Evolutionary conservation across 2,329 filamentous ascomycete genomes (phyloP).

Genomic region (Chalaropsis ovoidea): DNA sequence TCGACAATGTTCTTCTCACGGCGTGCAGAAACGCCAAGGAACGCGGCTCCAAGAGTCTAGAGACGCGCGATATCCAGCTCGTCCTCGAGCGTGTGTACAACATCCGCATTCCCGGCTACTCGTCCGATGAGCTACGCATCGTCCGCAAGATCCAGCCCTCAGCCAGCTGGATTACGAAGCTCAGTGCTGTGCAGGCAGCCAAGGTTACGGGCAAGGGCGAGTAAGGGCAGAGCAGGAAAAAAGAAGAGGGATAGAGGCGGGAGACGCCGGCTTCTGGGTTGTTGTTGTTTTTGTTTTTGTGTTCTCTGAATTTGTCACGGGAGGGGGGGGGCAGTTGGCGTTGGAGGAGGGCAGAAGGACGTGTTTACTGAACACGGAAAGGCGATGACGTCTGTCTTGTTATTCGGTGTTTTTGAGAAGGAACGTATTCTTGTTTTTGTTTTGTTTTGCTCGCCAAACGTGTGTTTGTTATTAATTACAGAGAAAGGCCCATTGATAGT

Average conservation of each 20-base stretch:
- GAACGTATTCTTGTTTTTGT: not conserved
- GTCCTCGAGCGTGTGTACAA: conserved; percentile 79
- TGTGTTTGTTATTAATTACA: no score
- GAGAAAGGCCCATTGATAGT: no score
- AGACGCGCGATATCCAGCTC: conserved; percentile 77
- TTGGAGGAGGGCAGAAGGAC: not conserved
- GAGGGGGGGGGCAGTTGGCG: not conserved
- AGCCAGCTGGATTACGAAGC: conserved; percentile 85
- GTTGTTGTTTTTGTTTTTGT: not conserved
- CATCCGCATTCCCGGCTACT: conserved; percentile 87
- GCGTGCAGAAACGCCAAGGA: conserved; percentile 91
- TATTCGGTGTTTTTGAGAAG: no score
- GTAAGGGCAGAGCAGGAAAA: conserved; percentile 53
- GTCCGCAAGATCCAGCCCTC: conserved; percentile 89
- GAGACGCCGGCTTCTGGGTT: not conserved
- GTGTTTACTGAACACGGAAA: not conserved
- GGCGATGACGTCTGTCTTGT: no score
- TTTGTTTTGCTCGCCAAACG: not conserved
- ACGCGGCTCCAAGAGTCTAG: conserved; percentile 77
- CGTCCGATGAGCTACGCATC: conserved; percentile 84
- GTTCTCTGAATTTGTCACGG: not conserved
- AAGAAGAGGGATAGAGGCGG: conserved; percentile 37
- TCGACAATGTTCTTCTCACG: conserved; percentile 77
- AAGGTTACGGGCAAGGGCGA: conserved; percentile 63
- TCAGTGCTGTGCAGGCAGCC: conserved; percentile 89